Conservation (phyloP, 345 rosid species). For the Gossypium turneri region DNA sequence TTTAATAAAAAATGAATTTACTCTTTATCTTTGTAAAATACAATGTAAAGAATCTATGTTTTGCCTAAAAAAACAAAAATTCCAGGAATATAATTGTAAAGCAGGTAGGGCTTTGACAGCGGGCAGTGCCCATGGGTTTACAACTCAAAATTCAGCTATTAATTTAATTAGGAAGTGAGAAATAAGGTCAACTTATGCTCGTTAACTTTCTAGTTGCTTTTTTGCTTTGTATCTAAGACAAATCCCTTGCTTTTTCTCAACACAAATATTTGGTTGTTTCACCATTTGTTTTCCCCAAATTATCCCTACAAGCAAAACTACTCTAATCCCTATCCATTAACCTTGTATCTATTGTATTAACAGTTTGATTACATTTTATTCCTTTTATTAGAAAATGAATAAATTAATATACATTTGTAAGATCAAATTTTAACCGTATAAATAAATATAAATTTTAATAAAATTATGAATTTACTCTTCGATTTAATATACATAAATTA, state of each 20-base stretch:
- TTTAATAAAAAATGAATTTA: too few species aligned
- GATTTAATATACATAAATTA: too few species aligned
- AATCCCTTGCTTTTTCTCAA: constrained; percentile 9
- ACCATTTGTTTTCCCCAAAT: neutral
- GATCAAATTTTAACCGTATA: too few species aligned
- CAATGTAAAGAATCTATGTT: too few species aligned
- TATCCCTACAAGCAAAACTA: neutral
- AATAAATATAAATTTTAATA: too few species aligned
- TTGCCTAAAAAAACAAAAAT: too few species aligned
- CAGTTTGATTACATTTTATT: neutral
- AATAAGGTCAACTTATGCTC: constrained; percentile 11
- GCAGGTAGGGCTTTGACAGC: neutral
- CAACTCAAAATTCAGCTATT: constrained; percentile 7
- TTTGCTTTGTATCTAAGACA: neutral
- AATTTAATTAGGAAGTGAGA: too few species aligned
- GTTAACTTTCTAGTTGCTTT: neutral
- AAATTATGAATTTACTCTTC: too few species aligned
- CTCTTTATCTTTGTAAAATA: too few species aligned
- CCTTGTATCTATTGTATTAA: neutral
- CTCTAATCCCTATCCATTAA: constrained; percentile 8
- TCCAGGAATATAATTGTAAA: neutral
- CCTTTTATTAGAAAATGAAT: neutral
- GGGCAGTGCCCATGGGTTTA: neutral
- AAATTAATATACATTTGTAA: too few species aligned
- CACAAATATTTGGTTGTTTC: constrained; percentile 1